Conservation (phyloP, 805 yeast genomes). For the Lipomyces lipofer region DNA sequence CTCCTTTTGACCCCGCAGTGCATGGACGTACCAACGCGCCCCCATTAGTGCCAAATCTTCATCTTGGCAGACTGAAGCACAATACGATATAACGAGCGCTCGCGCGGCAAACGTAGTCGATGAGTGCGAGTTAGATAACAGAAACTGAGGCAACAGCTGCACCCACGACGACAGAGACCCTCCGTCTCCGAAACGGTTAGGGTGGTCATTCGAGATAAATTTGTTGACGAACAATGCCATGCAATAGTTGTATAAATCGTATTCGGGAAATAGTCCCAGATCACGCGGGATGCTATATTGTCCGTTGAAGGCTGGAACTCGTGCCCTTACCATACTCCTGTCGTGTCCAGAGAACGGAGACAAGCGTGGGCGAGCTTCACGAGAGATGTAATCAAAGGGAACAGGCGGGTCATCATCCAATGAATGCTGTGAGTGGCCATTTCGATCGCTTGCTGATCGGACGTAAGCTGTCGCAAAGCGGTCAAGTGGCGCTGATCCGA, state of each 20-base stretch:
- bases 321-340: no score
- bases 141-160: slow-evolving; percentile 7
- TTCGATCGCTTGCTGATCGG: no score
- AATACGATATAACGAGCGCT: slow-evolving; percentile 3
- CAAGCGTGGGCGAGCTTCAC: no score
- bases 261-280: slow-evolving; percentile 14
- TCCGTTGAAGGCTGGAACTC: no score
- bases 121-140: neutral
- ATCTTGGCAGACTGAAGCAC: neutral
- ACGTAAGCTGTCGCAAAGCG: no score
- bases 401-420: no score
- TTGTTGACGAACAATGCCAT: slow-evolving; percentile 3
- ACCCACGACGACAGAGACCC: no score
- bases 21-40: slow-evolving; percentile 4
- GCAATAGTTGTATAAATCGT: slow-evolving; percentile 15
- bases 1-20: slow-evolving; percentile 6
- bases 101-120: slow-evolving; percentile 8
- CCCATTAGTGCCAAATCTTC: neutral
- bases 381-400: no score
- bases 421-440: no score
- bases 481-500: slow-evolving; percentile 11
- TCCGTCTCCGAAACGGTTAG: no score
- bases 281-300: slow-evolving; percentile 15
- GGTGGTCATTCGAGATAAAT: neutral
- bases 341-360: no score